Evolutionary conservation across 2,329 filamentous ascomycete species (phyloP), one percentile per base, ranked within the genome.

Genomic region (Botryosphaeria dothidea): DNA sequence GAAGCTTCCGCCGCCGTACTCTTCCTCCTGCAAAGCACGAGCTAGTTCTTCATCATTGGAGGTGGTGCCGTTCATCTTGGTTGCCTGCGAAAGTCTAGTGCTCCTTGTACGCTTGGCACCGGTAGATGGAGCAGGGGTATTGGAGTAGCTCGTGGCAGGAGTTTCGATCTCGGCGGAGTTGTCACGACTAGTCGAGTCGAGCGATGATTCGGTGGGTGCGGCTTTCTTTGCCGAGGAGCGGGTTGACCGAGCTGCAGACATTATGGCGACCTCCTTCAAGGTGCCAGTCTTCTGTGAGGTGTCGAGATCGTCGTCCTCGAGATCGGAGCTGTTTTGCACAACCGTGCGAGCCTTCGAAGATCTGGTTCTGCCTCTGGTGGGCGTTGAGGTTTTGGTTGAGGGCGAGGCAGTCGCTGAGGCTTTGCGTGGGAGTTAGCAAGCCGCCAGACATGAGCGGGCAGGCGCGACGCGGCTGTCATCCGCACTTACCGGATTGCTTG

Each of bases 101-200:
- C 60, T 70, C 71, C 57, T 75, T 68, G 57, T 66, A 63, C 27
- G 68, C 69, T 54, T 70, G 67, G 46, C 60, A 68, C 13, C 67
- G 65, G 63, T 68, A 8, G 80, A 80, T 25, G 80, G 78, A 23
- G 79, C 81, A 3, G 86, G 87, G 9, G 87, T 89, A 19, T 79
- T 80, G 52, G 81, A 78, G 62, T 83, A 80, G 73, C 86, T 89
- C 21, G 88, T 90, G 41, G 81, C 84, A 4, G 88, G 87, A 3
- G 88, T 90, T 66, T 86, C 87, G 70, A 84, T 85, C 19, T 82
- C 84, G 41, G 80, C 79, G 11, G 79, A 83, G 5, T 72, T 72
- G 11, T 77, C 75, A 29, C 45, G 25, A n/a, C 65, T 66, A n/a
- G 23, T 49, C 15, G 36, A 66, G 27, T 41, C 51, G 15, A 49